These are phyloP conservation scores for Beauveria brongniartii DNA, from an alignment of 2,329 filamentous ascomycete genomes.

Conservation along the genomic window DNA sequence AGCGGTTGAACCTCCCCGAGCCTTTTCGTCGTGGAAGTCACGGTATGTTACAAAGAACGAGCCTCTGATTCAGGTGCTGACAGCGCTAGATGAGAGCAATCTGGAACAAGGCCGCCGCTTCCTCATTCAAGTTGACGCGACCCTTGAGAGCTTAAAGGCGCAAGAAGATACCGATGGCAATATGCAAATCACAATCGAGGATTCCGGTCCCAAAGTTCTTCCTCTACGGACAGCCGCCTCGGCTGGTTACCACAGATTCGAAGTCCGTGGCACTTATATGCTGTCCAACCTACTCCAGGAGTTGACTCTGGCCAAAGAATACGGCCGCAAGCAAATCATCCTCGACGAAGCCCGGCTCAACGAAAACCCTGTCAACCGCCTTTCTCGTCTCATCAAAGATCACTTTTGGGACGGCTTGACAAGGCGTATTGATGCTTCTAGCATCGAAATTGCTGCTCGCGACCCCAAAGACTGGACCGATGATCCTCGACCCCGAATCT, in stretches of 20 bases:
- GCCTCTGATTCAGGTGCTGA: background rate
- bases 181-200: constrained; percentile 96
- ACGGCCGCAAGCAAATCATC: constrained; percentile 80
- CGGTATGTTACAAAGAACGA: constrained; percentile 29
- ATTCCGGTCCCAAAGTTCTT: constrained; percentile 84
- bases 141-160: constrained; percentile 66
- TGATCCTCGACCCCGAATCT: constrained; percentile 84
- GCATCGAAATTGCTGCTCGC: constrained; percentile 74
- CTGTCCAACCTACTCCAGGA: constrained; percentile 94
- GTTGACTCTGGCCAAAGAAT: constrained; percentile 83
- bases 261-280: constrained; percentile 94
- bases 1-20: constrained; percentile 42
- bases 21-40: constrained; percentile 53
- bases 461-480: constrained; percentile 96
- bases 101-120: constrained; percentile 64
- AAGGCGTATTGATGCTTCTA: constrained; percentile 79
- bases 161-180: constrained; percentile 93
- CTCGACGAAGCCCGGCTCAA: constrained; percentile 86
- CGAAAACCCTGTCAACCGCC: constrained; percentile 86
- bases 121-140: constrained; percentile 78
- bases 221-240: constrained; percentile 79
- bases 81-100: constrained; percentile 58
- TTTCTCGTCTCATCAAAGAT: constrained; percentile 78
- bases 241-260: constrained; percentile 77
- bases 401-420: constrained; percentile 93